Percentiles rank a stretch among this genome's conserved stretches.
Evolutionary conservation across 2,329 filamentous ascomycete species (phyloP).

Genomic region (Monosporascus sp.): DNA sequence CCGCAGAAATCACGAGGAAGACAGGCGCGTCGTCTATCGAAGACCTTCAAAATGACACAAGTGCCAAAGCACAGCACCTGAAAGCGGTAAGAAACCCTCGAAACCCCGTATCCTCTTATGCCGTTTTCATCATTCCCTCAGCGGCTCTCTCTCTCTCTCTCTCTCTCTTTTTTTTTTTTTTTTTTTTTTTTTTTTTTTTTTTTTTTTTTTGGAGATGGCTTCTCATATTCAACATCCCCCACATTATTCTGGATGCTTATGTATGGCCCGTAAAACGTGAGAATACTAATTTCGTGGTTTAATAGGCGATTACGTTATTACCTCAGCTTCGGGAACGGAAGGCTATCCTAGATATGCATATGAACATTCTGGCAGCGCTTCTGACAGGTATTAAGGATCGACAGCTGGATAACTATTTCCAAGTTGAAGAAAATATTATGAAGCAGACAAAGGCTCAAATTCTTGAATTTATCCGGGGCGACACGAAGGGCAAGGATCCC

Average conservation of each 20-base stretch:
- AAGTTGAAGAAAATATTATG: constrained; percentile 86
- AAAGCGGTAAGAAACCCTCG: constrained; percentile 52
- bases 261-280: no score
- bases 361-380: constrained; percentile 87
- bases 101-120: no score
- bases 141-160: no score
- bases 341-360: constrained; percentile 92
- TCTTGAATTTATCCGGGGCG: constrained; percentile 76
- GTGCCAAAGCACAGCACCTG: constrained; percentile 84
- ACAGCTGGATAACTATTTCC: constrained; percentile 93
- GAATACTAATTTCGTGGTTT: no score
- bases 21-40: constrained; percentile 90
- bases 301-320: constrained; percentile 73
- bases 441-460: constrained; percentile 90
- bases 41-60: constrained; percentile 84
- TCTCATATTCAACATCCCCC: no score
- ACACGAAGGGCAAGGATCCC: constrained; percentile 75
- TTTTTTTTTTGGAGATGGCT: no score
- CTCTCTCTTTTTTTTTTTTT: no score
- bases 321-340: constrained; percentile 92
- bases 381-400: constrained; percentile 82
- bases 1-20: constrained; percentile 89
- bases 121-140: no score
- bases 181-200: no score
- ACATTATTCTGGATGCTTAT: no score